These are phyloP conservation scores for Atkinsonella texensis DNA, from an alignment of 2,329 filamentous ascomycete genomes.

Conservation along the genomic window DNA sequence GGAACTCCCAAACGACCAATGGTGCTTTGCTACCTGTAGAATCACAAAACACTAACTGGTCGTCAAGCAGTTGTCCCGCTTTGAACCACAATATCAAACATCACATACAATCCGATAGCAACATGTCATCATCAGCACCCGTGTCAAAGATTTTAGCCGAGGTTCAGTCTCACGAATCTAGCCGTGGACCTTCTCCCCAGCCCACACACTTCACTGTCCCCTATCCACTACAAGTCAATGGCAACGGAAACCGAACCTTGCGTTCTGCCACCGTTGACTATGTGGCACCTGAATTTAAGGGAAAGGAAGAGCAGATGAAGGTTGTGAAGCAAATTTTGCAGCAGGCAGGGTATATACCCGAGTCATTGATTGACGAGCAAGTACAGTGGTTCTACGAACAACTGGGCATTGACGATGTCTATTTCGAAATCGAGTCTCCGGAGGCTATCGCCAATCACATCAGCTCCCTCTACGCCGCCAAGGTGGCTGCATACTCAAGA, in stretches of 20 bases:
- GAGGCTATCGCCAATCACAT: constrained; percentile 88
- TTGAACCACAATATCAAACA: background rate
- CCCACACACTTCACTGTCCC: constrained; percentile 75
- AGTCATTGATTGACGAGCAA: constrained; percentile 70
- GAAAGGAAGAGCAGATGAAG: constrained; percentile 85
- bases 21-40: background rate
- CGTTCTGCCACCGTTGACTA: constrained; percentile 89
- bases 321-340: constrained; percentile 71
- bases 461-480: constrained; percentile 91
- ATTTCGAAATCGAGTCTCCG: constrained; percentile 83
- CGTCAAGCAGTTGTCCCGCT: background rate
- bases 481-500: constrained; percentile 84
- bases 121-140: constrained; percentile 18
- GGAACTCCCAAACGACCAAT: background rate
- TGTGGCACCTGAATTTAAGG: constrained; percentile 85
- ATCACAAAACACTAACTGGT: background rate
- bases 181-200: constrained; percentile 70
- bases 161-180: constrained; percentile 28
- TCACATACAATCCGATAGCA: constrained; percentile 9
- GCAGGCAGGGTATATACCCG: constrained; percentile 75
- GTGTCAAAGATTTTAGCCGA: constrained; percentile 30
- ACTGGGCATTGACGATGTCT: constrained; percentile 95
- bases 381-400: constrained; percentile 96
- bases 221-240: constrained; percentile 34
- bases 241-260: constrained; percentile 60